phyloP scores from a whole-genome alignment of 768 basidiomycete genomes.

The Mycena olivaceomarginata region DNA sequence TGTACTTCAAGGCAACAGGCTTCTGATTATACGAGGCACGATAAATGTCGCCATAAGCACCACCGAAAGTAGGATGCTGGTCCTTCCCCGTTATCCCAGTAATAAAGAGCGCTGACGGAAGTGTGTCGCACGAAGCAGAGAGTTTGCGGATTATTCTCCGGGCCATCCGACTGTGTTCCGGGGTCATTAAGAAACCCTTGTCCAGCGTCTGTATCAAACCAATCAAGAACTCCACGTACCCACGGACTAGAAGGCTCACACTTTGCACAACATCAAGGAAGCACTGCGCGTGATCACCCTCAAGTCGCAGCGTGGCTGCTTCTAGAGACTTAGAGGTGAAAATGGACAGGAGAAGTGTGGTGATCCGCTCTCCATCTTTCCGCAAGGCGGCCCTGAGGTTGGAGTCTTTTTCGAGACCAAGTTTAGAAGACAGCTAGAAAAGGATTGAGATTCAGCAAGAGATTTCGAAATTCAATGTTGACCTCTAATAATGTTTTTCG shows the following conservation, averaged over 20 bases:
- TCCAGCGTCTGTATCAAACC: constrained; percentile 5
- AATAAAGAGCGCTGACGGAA: constrained; percentile 44
- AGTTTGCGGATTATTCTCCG: constrained; percentile 39
- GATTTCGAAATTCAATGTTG: background rate
- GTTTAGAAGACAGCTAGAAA: background rate
- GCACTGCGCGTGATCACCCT: constrained; percentile 1
- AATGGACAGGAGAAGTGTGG: background rate
- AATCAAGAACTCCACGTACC: background rate
- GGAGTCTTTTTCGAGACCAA: constrained; percentile 12
- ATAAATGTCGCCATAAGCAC: constrained; percentile 45
- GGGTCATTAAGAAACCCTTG: background rate
- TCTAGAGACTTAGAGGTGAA: constrained; percentile 2
- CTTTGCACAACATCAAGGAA: constrained; percentile 30
- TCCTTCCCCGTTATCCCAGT: constrained; percentile 34
- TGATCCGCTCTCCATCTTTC: constrained; percentile 12
- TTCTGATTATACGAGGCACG: constrained; percentile 23
- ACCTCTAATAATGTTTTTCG: constrained; percentile 17
- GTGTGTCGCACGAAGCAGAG: constrained; percentile 32
- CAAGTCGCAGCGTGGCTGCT: background rate
- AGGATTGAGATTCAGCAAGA: background rate
- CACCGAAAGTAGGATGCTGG: constrained; percentile 28
- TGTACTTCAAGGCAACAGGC: constrained; percentile 15
- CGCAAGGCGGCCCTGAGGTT: background rate
- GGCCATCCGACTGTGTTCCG: constrained; percentile 18
- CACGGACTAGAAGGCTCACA: background rate